Base-by-base conservation (phyloP, 805 yeast genomes). In the Saturnispora mendoncae region DNA sequence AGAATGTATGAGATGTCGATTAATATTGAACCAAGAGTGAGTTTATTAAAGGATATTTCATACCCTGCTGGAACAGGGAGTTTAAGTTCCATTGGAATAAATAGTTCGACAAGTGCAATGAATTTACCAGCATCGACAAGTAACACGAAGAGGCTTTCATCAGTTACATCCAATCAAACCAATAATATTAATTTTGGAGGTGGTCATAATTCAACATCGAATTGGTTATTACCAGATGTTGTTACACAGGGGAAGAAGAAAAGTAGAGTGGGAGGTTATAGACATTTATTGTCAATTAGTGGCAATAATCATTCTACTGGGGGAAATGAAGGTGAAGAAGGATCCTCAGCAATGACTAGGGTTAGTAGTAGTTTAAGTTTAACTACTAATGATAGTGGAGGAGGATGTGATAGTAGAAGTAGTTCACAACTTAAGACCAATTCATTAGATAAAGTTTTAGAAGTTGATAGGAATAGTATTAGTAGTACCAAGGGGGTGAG, bases 1-100 rank as follows among this genome's bases (percentile, higher is more conserved):
- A 82, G 76, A 38, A 82, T 84, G 58, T 88, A 88, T 56, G 80
- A 78, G 49, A 64, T 78, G 47, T 84, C 95, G 2, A 63, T 87
- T 51, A 65, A 69, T 33, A 64, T 83, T 47, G 97, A 88, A 60
- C 95, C 96, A 9, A 66, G 87, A 44, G 75, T 72, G 39, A 60
- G 60, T 46, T 39, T 57, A 49, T 38, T 56, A 44, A 56, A 41
- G 47, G 44, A 32, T 19, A 7, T 21, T 2, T 24, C 41, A 13
- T 14, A 12, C 9, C 19, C 30, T 27, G 14, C 23, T 2, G 18
- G 27, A 14, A 6, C 29, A 1, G 21, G 23, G 8, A 23, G 29
- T 21, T 26, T 21, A 8, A 28, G 30, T 20, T 26, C 38, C 14
- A 24, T 14, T 24, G 17, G 7, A 6, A 20, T 24, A 3, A 14